These are phyloP conservation scores for Phytophthora nicotianae DNA, from an alignment of 352 stramenopile species.

Conservation along the genomic window DNA sequence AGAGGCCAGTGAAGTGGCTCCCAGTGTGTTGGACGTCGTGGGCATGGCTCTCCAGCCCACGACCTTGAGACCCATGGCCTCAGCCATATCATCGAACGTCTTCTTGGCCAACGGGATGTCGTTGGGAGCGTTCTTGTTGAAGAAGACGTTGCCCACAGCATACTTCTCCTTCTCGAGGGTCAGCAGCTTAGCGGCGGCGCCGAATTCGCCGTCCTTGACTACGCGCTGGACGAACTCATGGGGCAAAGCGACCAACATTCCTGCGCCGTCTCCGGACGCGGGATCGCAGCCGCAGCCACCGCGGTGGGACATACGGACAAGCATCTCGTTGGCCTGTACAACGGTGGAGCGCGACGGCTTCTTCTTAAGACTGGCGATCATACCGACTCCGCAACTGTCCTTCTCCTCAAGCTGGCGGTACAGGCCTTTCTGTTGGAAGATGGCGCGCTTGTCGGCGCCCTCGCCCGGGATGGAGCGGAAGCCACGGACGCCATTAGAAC, in stretches of 20 bases:
- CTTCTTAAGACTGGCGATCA: constrained; percentile 96
- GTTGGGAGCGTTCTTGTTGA: constrained; percentile 66
- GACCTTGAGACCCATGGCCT: constrained; percentile 90
- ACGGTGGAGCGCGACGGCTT: constrained; percentile 90
- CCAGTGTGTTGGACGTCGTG: constrained; percentile 94
- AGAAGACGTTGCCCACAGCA: constrained; percentile 93
- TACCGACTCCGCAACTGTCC: constrained; percentile 93
- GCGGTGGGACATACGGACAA: constrained; percentile 96
- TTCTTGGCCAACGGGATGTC: constrained; percentile 89
- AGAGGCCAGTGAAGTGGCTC: constrained; percentile 92
- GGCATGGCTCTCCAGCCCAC: constrained; percentile 93
- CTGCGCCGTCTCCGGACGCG: constrained; percentile 90
- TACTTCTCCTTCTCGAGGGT: constrained; percentile 81
- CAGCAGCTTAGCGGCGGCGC: constrained; percentile 35
- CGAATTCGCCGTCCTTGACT: constrained; percentile 80
- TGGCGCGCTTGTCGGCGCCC: constrained; percentile 56
- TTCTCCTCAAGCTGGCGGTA: constrained; percentile 64
- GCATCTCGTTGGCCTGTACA: constrained; percentile 96
- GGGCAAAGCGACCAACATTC: constrained; percentile 96
- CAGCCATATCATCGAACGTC: constrained; percentile 83
- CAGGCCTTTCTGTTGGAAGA: constrained; percentile 62
- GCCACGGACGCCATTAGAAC: constrained; percentile 25
- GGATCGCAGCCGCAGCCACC: constrained; percentile 96
- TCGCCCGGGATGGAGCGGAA: constrained; percentile 55
- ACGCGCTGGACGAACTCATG: constrained; percentile 94